These are phyloP conservation scores for Fraxinus angustifolia DNA, from an alignment of 305 asterid species.

Conservation along the genomic window DNA sequence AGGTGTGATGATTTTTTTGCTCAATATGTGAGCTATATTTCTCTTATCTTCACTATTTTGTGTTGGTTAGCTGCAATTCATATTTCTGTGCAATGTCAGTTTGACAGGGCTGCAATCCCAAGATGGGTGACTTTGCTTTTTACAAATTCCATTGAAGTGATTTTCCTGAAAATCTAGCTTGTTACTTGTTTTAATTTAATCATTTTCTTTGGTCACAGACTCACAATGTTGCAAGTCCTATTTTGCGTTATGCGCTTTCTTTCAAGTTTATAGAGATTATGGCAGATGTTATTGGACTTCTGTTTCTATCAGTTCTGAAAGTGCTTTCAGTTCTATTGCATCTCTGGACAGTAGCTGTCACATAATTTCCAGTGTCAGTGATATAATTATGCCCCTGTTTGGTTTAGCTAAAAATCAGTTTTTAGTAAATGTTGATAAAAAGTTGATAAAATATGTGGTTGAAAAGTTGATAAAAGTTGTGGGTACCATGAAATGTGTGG, in stretches of 20 bases:
- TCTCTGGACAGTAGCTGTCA: not conserved
- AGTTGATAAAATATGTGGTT: not conserved
- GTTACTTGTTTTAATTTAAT: not conserved
- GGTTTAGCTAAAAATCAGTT: not conserved
- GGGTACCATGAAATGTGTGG: not conserved
- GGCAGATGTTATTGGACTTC: constrained; percentile 2
- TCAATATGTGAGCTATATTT: constrained; percentile 1
- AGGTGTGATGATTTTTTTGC: constrained; percentile 46
- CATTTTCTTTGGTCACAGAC: not conserved
- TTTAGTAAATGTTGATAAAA: not conserved
- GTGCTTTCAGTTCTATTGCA: not conserved
- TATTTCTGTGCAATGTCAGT: not conserved
- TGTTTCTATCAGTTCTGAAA: not conserved
- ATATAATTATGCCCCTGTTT: not conserved
- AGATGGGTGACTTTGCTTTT: constrained; percentile 5
- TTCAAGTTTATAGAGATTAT: not conserved
- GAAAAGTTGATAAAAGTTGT: not conserved
- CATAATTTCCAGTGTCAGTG: not conserved
- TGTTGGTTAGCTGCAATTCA: constrained; percentile 4
- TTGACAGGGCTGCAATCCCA: not conserved
- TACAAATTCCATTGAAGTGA: not conserved
- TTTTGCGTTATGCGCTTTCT: not conserved
- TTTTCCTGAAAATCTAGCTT: constrained; percentile 10
- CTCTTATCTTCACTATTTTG: not conserved
- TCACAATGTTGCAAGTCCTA: not conserved